phyloP scores from a whole-genome alignment of 345 rosid species.

The Rhodomyrtus tomentosa region DNA sequence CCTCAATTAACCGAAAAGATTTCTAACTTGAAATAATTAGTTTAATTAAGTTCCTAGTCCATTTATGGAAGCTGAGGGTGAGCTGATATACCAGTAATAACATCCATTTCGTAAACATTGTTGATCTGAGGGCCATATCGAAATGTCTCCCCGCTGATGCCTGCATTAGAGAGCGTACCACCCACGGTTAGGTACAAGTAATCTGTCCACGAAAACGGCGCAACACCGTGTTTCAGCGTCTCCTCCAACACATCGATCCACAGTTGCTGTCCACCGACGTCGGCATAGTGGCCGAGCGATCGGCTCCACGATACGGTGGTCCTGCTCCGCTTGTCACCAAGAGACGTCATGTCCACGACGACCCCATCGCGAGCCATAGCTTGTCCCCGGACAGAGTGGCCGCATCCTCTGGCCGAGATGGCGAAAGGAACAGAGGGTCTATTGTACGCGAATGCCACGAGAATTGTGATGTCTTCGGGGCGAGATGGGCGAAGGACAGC shows the following conservation, averaged over 20 bases:
- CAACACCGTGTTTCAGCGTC: conserved; percentile 13
- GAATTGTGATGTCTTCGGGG: conserved; percentile 10
- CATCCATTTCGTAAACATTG: conserved; percentile 37
- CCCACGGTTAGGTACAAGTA: conserved; percentile 31
- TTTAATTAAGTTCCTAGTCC: background rate
- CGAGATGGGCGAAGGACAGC: conserved; percentile 22
- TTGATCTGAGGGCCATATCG: conserved; percentile 32
- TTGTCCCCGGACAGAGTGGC: conserved; percentile 33
- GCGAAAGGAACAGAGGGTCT: background rate
- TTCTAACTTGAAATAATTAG: no score
- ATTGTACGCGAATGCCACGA: conserved; percentile 10
- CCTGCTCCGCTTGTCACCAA: background rate
- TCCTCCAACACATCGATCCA: conserved; percentile 30
- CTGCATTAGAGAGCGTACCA: conserved; percentile 39
- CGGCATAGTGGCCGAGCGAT: conserved; percentile 8
- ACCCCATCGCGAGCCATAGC: conserved; percentile 31
- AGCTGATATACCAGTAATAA: conserved; percentile 27
- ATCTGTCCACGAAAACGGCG: conserved; percentile 38
- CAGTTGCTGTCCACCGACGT: conserved; percentile 24
- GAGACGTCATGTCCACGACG: conserved; percentile 26
- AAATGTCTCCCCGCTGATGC: conserved; percentile 31
- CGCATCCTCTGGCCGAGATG: conserved; percentile 29
- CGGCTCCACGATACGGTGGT: background rate
- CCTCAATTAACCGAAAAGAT: no score
- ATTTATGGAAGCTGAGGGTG: background rate